Evolutionary conservation across 306 rosid species (phyloP).

Genomic region (Dalbergia cochinchinensis): DNA sequence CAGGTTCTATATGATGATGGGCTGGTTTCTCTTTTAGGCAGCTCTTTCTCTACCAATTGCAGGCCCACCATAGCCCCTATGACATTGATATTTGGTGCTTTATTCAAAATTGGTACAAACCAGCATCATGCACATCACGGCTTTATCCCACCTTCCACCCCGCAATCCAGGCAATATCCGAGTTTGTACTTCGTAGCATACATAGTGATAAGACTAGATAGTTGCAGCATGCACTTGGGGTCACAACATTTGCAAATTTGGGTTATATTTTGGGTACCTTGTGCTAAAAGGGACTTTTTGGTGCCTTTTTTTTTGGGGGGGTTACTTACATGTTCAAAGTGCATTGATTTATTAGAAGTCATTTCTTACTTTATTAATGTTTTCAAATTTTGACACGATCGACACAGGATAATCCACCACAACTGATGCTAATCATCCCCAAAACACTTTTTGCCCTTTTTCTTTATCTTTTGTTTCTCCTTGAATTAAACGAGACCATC

Average conservation of each 20-base stretch:
- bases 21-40: background rate
- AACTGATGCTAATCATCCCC: conserved; percentile 1
- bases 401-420: background rate
- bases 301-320: background rate
- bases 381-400: conserved; percentile 33
- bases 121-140: no score
- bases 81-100: background rate
- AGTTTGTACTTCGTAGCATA: background rate
- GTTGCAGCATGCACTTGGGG: background rate
- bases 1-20: no score
- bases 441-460: no score
- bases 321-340: conserved; percentile 36
- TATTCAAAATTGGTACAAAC: background rate
- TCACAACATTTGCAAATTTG: conserved; percentile 4
- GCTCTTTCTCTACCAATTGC: background rate
- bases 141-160: no score
- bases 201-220: background rate
- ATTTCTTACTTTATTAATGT: conserved; percentile 28
- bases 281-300: conserved; percentile 45
- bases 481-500: background rate
- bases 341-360: background rate
- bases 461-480: background rate
- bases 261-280: conserved; percentile 15
- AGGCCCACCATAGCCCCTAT: background rate
- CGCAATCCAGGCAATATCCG: background rate